phyloP scores from a whole-genome alignment of 192 early-diverging fungal species.

The Linnemannia zychae region DNA sequence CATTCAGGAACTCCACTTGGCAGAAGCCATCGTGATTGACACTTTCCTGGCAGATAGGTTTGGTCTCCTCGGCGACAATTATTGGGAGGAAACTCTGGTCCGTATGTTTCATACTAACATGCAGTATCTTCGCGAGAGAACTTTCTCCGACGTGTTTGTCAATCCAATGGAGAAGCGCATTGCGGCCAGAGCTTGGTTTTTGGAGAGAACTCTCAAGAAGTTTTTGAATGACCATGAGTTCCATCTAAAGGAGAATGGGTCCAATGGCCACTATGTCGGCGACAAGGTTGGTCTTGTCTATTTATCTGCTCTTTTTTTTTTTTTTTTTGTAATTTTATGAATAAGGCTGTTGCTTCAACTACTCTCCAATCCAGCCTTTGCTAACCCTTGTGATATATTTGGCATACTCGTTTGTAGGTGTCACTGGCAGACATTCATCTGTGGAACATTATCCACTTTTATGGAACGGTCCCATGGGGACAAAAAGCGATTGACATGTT shows the following conservation, averaged over 20 bases:
- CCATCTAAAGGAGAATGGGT: slow-evolving; percentile 41
- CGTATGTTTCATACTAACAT: slow-evolving; percentile 28
- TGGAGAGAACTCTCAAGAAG: slow-evolving; percentile 3
- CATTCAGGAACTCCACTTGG: slow-evolving; percentile 13
- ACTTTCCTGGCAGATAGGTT: slow-evolving; percentile 26
- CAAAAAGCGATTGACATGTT: slow-evolving; percentile 16
- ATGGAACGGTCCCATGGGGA: slow-evolving; percentile 21
- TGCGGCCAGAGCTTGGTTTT: background rate
- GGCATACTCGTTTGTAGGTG: slow-evolving; percentile 8
- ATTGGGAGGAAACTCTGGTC: slow-evolving; percentile 22
- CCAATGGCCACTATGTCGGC: slow-evolving; percentile 49
- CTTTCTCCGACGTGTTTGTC: slow-evolving; percentile 3
- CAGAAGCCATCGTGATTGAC: slow-evolving; percentile 40
- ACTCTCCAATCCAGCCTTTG: too few relatives aligned
- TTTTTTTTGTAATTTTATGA: background rate
- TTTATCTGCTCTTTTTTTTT: background rate
- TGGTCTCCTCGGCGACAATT: slow-evolving; percentile 32
- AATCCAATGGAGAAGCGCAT: slow-evolving; percentile 6
- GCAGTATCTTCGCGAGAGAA: slow-evolving; percentile 28
- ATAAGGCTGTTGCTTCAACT: too few relatives aligned
- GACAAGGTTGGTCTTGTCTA: slow-evolving; percentile 21
- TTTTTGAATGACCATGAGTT: slow-evolving; percentile 42
- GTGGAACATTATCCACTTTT: slow-evolving; percentile 26
- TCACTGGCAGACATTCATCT: slow-evolving; percentile 33
- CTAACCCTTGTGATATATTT: too few relatives aligned